Evolutionary conservation across 2,329 filamentous ascomycete genomes (phyloP).

Genomic region (Neospermospora avenae): DNA sequence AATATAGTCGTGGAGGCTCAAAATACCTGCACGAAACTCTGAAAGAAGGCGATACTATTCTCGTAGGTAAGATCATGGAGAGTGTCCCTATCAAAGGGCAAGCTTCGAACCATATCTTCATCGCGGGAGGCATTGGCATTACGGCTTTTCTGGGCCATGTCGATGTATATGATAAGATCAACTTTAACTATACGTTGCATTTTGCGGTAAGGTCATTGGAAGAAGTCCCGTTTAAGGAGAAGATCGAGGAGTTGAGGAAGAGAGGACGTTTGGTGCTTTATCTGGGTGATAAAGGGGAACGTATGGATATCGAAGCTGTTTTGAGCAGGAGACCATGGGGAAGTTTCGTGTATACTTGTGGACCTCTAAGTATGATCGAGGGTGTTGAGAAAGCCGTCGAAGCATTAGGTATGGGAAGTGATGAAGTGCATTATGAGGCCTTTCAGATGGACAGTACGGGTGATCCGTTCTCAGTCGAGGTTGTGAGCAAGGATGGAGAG

Average conservation of each 20-base stretch:
- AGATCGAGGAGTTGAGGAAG: constrained; percentile 41
- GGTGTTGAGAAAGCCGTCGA: constrained; percentile 43
- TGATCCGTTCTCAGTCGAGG: constrained; percentile 56
- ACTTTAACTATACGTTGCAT: constrained; percentile 53
- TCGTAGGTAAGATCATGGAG: constrained; percentile 48
- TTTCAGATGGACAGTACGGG: constrained; percentile 52
- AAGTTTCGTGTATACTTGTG: constrained; percentile 59
- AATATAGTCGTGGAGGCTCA: constrained; percentile 57
- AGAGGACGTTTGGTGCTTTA: constrained; percentile 46
- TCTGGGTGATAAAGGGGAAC: constrained; percentile 47
- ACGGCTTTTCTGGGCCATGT: constrained; percentile 59
- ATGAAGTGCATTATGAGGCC: constrained; percentile 58
- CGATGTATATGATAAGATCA: constrained; percentile 41
- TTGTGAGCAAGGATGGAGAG: constrained; percentile 38
- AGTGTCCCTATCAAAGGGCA: constrained; percentile 45
- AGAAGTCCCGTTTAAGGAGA: constrained; percentile 55
- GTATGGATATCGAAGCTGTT: constrained; percentile 50
- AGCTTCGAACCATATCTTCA: constrained; percentile 51
- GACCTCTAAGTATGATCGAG: constrained; percentile 55
- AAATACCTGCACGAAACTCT: constrained; percentile 51
- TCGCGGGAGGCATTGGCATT: constrained; percentile 63
- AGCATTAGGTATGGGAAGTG: constrained; percentile 42
- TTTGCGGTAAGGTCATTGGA: constrained; percentile 52
- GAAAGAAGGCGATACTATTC: constrained; percentile 47
- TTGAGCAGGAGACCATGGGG: constrained; percentile 48